phyloP scores from a whole-genome alignment of 108 stramenopile genomes.

The Phaeodactylum tricornutum region DNA sequence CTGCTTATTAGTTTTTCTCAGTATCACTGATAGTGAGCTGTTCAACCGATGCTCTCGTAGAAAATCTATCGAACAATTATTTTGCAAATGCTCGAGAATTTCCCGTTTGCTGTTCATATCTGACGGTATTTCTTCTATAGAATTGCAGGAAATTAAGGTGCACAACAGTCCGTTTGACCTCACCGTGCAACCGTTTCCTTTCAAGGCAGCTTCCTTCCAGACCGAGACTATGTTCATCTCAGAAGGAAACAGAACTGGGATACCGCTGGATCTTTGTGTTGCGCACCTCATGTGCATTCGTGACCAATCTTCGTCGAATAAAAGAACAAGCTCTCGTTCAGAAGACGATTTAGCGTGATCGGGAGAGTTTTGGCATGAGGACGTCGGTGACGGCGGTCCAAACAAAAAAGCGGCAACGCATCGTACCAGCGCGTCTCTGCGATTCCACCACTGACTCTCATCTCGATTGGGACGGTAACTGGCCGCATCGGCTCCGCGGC shows the following conservation, averaged over 20 bases:
- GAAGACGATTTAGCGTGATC: neutral
- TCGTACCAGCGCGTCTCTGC: conserved; percentile 66
- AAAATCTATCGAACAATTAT: conserved; percentile 53
- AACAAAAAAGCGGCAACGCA: conserved; percentile 54
- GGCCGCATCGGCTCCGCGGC: conserved; percentile 43
- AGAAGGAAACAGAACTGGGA: conserved; percentile 14
- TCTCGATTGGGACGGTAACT: conserved; percentile 55
- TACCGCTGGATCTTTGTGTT: neutral
- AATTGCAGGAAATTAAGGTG: neutral
- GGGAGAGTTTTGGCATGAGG: neutral
- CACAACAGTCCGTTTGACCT: conserved; percentile 7
- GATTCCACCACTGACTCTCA: conserved; percentile 58
- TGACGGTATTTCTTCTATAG: neutral
- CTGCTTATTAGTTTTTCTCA: conserved; percentile 53
- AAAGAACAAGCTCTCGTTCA: conserved; percentile 34
- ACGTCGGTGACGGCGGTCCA: conserved; percentile 18
- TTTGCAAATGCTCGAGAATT: conserved; percentile 43
- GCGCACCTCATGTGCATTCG: conserved; percentile 15
- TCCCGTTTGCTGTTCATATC: conserved; percentile 35
- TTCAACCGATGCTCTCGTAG: conserved; percentile 48
- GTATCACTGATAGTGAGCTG: conserved; percentile 28
- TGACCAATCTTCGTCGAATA: conserved; percentile 56
- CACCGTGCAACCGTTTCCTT: neutral
- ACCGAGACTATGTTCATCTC: conserved; percentile 45
- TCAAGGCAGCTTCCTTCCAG: conserved; percentile 48